Evolutionary conservation across 1,284 basidiomycete genomes (phyloP), one percentile per base, ranked within the genome.

Genomic region (Microbotryum intermedium): DNA sequence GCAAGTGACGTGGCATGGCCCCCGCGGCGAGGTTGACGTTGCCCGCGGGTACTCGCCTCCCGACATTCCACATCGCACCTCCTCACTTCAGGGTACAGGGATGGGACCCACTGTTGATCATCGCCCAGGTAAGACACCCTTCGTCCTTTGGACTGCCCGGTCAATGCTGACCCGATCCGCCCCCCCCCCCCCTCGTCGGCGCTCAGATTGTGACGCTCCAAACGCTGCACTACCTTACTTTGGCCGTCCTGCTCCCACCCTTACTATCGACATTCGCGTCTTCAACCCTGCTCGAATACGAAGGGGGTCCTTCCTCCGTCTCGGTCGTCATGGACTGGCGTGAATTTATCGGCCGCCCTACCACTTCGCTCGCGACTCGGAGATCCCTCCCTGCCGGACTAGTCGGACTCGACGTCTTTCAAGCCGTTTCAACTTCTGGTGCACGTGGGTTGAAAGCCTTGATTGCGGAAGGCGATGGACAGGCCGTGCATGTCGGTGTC

Each of bases 311-410:
- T 2, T 79, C 85, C 9, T 90, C 84, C 72, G 84, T 93, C 50
- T 88, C 86, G 80, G 89, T 92, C 87, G 79, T 97, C 30, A 88
- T 98, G 83, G 93, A 98, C 76, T 98, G 94, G 94, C 81, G 90
- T 51, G 89, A 97, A 74, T 85, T 98, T 81, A 87, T 88, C 1
- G 87, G 89, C 9, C 77, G 82, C 59, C 83, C 87, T 3, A 90
- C 89, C 0, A 81, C 86, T 2, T 81, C 80, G 60, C 61, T 68
- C 52, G 45, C 68, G 44, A 43, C 57, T 47, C 67, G 54, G 59
- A 67, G 43, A 49, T 59, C 39, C 62, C 69, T 28, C 49, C 81
- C 82, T 20, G 76, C 81, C 46, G 83, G 82, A 21, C 42, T 67
- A 21, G 51, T 58, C 0, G 47, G 52, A 6, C 45, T 66, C 18